Base-by-base conservation (phyloP, 2,329 filamentous ascomycete genomes). In the Cytospora chrysosperma region DNA sequence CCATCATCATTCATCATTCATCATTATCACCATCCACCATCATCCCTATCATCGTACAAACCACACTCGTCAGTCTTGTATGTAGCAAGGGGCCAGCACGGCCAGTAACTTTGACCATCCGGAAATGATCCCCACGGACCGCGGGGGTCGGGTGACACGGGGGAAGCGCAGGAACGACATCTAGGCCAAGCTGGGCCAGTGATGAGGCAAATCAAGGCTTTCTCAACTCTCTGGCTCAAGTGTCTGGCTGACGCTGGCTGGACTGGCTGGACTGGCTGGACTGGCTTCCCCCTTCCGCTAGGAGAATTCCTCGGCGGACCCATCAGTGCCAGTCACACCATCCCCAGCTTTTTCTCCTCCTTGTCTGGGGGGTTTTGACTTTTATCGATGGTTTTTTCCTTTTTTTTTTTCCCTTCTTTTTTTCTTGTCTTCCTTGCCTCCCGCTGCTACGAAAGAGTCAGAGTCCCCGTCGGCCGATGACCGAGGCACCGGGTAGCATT, bases 101-200 rank as follows among this genome's bases (percentile, higher is more conserved):
- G 32, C 32, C 32, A 34, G 32, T 34, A 34, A 12, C 32, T 49
- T 49, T 49, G 47, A 26, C 59, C 49, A 55, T 37, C 59, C 43
- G 59, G 51, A 61, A 21, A 40, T 50, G 30, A 26, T 43, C 37
- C 49, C 50, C 56, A 52, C 56, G 56, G 53, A 37, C 47, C 49
- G 53, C 51, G 51, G 37, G 49, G 51, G 51, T 15, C 56, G 50
- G 61, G 56, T 54, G 34, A 32, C 50, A 57, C 32, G 56, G 56
- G 56, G 60, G 10, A 59, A 49, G 60, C 54, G 51, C 64, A 66
- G 64, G 64, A 64, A 64, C 61, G 49, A 63, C 49, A 59, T 53
- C 49, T 32, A 21, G 57, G 49, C 49, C n/a, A n/a, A 47, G 53
- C 50, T 52, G 59, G 40, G 34, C 49, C 55, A 56, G 57, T 56